Percentiles rank a stretch among this genome's conserved stretches.
Conservation (phyloP, 805 yeast genomes). For the Barnettozyma siamensis region DNA sequence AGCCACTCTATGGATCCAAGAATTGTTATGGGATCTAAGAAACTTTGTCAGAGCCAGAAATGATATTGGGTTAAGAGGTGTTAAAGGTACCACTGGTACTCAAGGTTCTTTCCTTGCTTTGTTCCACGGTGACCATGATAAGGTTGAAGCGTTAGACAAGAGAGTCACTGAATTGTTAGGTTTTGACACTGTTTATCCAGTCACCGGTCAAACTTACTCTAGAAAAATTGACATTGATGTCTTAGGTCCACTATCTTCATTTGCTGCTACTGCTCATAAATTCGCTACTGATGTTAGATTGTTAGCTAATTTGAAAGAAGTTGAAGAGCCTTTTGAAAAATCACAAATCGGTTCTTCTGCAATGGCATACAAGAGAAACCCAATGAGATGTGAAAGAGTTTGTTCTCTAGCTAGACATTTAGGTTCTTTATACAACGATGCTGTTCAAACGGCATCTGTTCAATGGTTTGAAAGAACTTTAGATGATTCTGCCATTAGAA, state of each 20-base stretch:
- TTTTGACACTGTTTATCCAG: conserved; percentile 92
- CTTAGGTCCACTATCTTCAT: conserved; percentile 84
- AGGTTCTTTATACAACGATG: conserved; percentile 87
- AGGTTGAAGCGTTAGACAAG: conserved; percentile 88
- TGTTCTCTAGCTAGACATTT: conserved; percentile 97
- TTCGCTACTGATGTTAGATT: conserved; percentile 96
- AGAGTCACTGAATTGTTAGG: conserved; percentile 91
- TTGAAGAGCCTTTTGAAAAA: conserved; percentile 98
- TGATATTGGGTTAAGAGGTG: conserved; percentile 95
- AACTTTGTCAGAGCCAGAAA: conserved; percentile 94
- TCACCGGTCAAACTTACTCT: conserved; percentile 98
- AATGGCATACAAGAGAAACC: conserved; percentile 99
- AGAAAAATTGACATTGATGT: conserved; percentile 97
- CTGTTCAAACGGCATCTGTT: conserved; percentile 93
- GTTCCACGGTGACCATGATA: conserved; percentile 95
- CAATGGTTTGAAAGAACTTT: conserved; percentile 99
- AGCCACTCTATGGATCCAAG: conserved; percentile 97
- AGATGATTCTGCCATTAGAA: conserved; percentile 96
- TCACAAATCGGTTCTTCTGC: conserved; percentile 98
- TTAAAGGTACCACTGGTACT: conserved; percentile 98
- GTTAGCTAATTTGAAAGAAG: conserved; percentile 92
- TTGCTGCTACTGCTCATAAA: conserved; percentile 95
- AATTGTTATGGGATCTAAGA: conserved; percentile 94
- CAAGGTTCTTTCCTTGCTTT: conserved; percentile 94
- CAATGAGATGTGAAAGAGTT: conserved; percentile 98